Evolutionary conservation across 805 yeast genomes (phyloP), one percentile per base, ranked within the genome.

Genomic region (Kodamaea kaohsiungensis): DNA sequence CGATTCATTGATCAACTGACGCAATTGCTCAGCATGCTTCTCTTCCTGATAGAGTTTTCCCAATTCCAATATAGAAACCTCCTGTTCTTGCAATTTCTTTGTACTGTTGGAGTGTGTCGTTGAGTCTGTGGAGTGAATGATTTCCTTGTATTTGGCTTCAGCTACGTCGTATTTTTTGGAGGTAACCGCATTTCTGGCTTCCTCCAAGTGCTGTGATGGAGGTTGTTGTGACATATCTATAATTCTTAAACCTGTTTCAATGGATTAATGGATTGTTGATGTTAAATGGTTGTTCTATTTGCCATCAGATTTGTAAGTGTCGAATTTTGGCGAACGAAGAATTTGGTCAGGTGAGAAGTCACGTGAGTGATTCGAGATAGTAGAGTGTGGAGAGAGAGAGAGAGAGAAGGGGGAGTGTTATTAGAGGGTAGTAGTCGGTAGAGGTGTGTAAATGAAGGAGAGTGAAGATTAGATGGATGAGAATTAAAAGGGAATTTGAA

Each of bases 41-140:
- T 76, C 72, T 1, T 68, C 68, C 54, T 83, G 82, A 70, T 89
- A 92, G 33, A 91, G 67, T 55, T 80, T 77, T 37, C 96, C 97
- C 61, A 93, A 78, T 64, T 88, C 95, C 49, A 84, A 67, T 47
- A 93, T 84, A 35, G 95, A 86, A 9, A 76, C 61, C 66, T 91
- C 97, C 70, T 76, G 79, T 56, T 74, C 76, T 57, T 72, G 78
- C 54, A 76, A 61, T 42, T 58, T 59, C 53, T 69, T 68, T 48
- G 67, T 50, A 25, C 61, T 60, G 54, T 56, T 59, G 30, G 64
- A 62, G 13, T 45, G 62, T 10, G 50, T 38, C 13, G 48, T 19
- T 43, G 40, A 33, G 17, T 48, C 56, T 51, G 51, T 18, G 45
- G 49, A 35, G 25, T 15, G 43, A 56, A 89, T 73, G 19, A 88